Percentiles rank a stretch among this genome's conserved stretches.
Evolutionary conservation across 305 asterid genomes (phyloP).

Genomic region (Fraxinus greggii): DNA sequence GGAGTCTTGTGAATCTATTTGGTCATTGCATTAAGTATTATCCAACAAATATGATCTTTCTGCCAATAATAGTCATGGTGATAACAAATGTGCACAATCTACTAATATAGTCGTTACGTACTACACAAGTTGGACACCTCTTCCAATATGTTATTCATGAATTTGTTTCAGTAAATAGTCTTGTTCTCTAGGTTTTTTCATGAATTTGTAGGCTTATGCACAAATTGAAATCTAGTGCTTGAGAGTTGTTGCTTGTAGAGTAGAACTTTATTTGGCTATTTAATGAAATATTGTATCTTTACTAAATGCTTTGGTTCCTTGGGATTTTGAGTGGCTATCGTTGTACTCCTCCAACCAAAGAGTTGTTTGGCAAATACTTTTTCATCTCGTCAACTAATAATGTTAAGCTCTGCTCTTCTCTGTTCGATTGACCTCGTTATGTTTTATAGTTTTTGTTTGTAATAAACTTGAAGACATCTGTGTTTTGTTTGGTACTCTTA

Average conservation of each 20-base stretch:
- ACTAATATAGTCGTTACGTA: too few relatives aligned
- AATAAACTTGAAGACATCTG: not conserved
- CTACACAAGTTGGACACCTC: not conserved
- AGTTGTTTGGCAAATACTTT: not conserved
- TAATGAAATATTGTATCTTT: not conserved
- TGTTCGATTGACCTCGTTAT: not conserved
- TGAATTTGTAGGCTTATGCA: not conserved
- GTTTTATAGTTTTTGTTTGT: not conserved
- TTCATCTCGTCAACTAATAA: not conserved
- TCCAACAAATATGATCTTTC: not conserved
- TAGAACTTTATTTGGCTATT: not conserved
- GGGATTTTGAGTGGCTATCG: not conserved
- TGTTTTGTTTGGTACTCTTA: not conserved
- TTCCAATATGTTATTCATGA: not conserved
- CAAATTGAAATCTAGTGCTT: not conserved
- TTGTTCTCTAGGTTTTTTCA: not conserved
- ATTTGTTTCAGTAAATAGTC: not conserved
- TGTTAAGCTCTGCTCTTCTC: not conserved
- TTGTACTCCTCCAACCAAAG: not conserved
- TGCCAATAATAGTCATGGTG: not conserved
- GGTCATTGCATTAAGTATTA: not conserved
- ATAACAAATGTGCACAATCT: too few relatives aligned
- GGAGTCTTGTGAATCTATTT: not conserved
- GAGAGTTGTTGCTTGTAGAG: not conserved
- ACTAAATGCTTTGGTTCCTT: not conserved